These are phyloP conservation scores for Otatea glauca DNA, from an alignment of 176 grass and related monocot genomes.

Conservation along the genomic window DNA sequence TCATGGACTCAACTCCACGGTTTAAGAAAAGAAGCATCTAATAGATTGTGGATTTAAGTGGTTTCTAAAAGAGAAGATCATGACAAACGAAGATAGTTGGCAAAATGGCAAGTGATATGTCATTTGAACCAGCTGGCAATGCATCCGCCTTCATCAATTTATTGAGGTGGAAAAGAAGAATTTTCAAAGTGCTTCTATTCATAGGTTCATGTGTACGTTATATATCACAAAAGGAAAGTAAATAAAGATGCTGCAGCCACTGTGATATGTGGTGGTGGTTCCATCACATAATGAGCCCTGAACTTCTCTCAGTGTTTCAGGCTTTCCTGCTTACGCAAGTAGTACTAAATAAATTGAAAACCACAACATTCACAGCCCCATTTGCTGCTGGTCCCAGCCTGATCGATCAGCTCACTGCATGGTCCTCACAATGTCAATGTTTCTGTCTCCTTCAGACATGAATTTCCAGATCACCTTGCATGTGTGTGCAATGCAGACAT, in stretches of 20 bases:
- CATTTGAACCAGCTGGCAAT: neutral
- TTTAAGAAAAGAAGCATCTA: slow-evolving; percentile 18
- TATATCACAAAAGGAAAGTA: slow-evolving; percentile 42
- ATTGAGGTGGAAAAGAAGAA: neutral
- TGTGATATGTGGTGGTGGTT: slow-evolving; percentile 31
- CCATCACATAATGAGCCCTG: slow-evolving; percentile 53
- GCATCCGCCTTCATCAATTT: neutral
- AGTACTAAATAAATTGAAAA: slow-evolving; percentile 35
- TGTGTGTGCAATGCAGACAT: neutral
- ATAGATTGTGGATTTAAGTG: neutral
- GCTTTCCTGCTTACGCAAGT: slow-evolving; percentile 46
- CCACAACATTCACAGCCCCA: slow-evolving; percentile 34
- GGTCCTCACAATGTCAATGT: slow-evolving; percentile 36
- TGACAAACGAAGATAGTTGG: neutral
- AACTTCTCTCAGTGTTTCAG: slow-evolving; percentile 40
- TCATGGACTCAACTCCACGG: slow-evolving; percentile 28
- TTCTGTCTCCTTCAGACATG: slow-evolving; percentile 32
- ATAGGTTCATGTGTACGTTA: slow-evolving; percentile 29
- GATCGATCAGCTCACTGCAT: slow-evolving; percentile 31
- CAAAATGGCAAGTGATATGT: slow-evolving; percentile 12
- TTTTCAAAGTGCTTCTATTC: slow-evolving; percentile 2
- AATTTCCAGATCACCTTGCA: slow-evolving; percentile 21
- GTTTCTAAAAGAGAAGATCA: neutral
- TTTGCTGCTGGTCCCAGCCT: slow-evolving; percentile 29
- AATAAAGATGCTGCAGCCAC: slow-evolving; percentile 32